phyloP scores from a whole-genome alignment of 768 basidiomycete species.

The Boletus rex-veris region DNA sequence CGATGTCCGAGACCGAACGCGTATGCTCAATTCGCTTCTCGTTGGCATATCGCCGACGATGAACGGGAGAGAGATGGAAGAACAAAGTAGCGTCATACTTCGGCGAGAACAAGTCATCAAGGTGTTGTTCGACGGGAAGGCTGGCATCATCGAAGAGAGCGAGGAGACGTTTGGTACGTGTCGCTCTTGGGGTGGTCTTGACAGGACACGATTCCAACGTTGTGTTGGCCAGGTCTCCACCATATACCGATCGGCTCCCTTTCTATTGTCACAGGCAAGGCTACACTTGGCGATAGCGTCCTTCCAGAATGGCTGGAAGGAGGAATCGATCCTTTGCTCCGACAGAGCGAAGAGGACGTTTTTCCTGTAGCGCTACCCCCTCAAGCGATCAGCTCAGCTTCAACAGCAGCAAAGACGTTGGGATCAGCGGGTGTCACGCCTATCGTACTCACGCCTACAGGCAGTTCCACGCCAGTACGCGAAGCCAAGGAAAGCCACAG shows the following conservation, averaged over 20 bases:
- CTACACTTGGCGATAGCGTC: constrained; percentile 37
- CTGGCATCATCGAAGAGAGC: constrained; percentile 38
- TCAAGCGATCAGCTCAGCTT: constrained; percentile 41
- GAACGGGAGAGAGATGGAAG: constrained; percentile 38
- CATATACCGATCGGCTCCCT: constrained; percentile 61
- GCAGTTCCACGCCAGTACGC: constrained; percentile 43
- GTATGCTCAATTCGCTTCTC: constrained; percentile 74
- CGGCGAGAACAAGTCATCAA: constrained; percentile 77
- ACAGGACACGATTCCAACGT: constrained; percentile 1
- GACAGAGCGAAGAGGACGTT: constrained; percentile 62
- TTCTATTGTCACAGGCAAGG: constrained; percentile 55
- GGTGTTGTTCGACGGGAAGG: constrained; percentile 78
- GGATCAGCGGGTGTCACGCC: constrained; percentile 39
- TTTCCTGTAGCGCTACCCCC: constrained; percentile 28
- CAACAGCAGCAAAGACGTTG: constrained; percentile 24
- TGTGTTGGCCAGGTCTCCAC: constrained; percentile 31
- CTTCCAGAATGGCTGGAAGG: constrained; percentile 88
- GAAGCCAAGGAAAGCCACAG: constrained; percentile 46
- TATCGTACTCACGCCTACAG: constrained; percentile 55
- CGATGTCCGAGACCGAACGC: constrained; percentile 86
- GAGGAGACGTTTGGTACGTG: constrained; percentile 35
- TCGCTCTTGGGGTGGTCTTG: neutral
- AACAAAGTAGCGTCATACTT: constrained; percentile 69
- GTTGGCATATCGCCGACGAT: constrained; percentile 46
- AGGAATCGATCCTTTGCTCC: constrained; percentile 73